These are phyloP conservation scores for Arthrinium puccinioides DNA, from an alignment of 2,329 filamentous ascomycete genomes.

Conservation along the genomic window DNA sequence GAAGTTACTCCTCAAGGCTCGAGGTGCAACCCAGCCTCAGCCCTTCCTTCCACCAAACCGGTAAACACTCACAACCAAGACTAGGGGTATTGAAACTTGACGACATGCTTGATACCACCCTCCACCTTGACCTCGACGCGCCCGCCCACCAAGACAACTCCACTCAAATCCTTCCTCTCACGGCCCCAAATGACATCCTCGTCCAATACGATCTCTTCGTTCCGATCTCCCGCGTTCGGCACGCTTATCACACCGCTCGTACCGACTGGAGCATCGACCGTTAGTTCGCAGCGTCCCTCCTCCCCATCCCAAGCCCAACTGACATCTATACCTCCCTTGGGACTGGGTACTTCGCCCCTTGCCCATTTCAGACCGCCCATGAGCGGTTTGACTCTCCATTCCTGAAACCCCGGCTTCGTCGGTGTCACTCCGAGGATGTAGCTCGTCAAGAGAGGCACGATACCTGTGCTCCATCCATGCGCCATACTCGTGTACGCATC, in stretches of 20 bases:
- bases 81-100: conserved; percentile 1
- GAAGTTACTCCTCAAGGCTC: no score
- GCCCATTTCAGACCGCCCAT: conserved; percentile 32
- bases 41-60: no score
- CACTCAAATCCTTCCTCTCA: neutral
- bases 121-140: conserved; percentile 1
- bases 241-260: conserved; percentile 20
- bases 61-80: no score
- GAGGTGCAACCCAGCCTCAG: no score
- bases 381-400: conserved; percentile 31
- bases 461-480: conserved; percentile 44
- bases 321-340: conserved; percentile 28
- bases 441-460: conserved; percentile 37
- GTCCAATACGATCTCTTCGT: neutral
- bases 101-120: conserved; percentile 3
- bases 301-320: conserved; percentile 24
- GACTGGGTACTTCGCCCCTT: conserved; percentile 34
- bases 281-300: conserved; percentile 17
- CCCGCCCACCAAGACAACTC: conserved; percentile 3
- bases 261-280: conserved; percentile 20
- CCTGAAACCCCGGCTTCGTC: conserved; percentile 32
- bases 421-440: conserved; percentile 40
- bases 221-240: conserved; percentile 1
- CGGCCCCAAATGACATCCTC: conserved; percentile 1
- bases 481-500: conserved; percentile 38